These are phyloP conservation scores for Cyberlindnera euphorbiiphila DNA, from an alignment of 805 yeast species.

Conservation along the genomic window DNA sequence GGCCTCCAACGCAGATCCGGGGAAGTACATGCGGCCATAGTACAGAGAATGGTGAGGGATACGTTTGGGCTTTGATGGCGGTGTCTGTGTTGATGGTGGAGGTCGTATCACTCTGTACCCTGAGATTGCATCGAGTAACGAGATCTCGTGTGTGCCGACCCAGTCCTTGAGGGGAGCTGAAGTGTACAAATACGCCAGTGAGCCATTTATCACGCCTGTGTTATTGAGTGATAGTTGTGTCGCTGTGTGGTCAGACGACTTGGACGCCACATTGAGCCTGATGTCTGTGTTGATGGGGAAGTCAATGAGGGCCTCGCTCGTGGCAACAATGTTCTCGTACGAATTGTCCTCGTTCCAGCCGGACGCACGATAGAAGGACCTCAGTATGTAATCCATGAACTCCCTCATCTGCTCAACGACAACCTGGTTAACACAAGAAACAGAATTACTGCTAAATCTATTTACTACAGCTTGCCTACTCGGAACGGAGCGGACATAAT, in stretches of 20 bases:
- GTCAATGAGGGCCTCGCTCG: slow-evolving; percentile 63
- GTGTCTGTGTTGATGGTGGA: slow-evolving; percentile 25
- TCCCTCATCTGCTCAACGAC: too few species aligned
- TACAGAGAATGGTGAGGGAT: slow-evolving; percentile 41
- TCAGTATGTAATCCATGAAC: slow-evolving; percentile 83
- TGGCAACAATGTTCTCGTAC: slow-evolving; percentile 70
- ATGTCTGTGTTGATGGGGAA: slow-evolving; percentile 70
- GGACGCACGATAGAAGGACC: slow-evolving; percentile 64
- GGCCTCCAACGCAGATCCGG: slow-evolving; percentile 83
- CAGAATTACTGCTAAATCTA: too few species aligned
- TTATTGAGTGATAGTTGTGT: slow-evolving; percentile 70
- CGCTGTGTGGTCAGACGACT: slow-evolving; percentile 64
- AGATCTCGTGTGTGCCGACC: slow-evolving; percentile 45
- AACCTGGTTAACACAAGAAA: too few species aligned
- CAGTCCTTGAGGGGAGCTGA: slow-evolving; percentile 53
- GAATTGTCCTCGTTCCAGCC: slow-evolving; percentile 79
- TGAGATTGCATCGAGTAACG: slow-evolving; percentile 63
- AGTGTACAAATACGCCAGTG: slow-evolving; percentile 76
- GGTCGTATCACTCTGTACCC: slow-evolving; percentile 64
- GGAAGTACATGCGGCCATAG: slow-evolving; percentile 86
- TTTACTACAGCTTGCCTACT: too few species aligned
- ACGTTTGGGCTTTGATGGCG: slow-evolving; percentile 24
- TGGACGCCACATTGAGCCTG: slow-evolving; percentile 63
- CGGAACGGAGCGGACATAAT: too few species aligned
- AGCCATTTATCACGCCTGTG: slow-evolving; percentile 65